phyloP scores from a whole-genome alignment of 768 basidiomycete species.

The Podaxis rugospora region DNA sequence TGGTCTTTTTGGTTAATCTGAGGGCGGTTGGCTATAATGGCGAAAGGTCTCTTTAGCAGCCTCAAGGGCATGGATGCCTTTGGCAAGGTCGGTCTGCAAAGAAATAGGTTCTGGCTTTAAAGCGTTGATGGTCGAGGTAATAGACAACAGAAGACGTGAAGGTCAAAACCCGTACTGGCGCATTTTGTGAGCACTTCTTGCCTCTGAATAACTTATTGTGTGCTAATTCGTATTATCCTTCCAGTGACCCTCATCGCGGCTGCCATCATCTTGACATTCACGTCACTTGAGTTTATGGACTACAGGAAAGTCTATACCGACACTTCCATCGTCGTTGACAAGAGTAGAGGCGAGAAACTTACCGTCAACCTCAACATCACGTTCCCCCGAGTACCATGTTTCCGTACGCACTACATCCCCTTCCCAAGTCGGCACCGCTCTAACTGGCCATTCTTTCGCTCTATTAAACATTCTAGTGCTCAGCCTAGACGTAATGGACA shows the following conservation, averaged over 20 bases:
- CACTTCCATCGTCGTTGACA: slow-evolving; percentile 92
- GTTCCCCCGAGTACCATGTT: slow-evolving; percentile 96
- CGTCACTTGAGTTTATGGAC: slow-evolving; percentile 93
- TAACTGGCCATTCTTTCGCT: background rate
- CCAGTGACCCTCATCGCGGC: slow-evolving; percentile 90
- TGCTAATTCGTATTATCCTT: slow-evolving; percentile 1
- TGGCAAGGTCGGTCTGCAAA: slow-evolving; percentile 72
- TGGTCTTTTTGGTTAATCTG: slow-evolving; percentile 13
- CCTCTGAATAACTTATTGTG: background rate
- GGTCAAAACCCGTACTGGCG: slow-evolving; percentile 95
- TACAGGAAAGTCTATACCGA: slow-evolving; percentile 85
- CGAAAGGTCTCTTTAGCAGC: slow-evolving; percentile 69
- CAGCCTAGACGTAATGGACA: slow-evolving; percentile 96
- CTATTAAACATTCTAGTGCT: slow-evolving; percentile 55
- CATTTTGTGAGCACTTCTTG: slow-evolving; percentile 58
- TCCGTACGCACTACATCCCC: slow-evolving; percentile 57
- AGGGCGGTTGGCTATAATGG: slow-evolving; percentile 47
- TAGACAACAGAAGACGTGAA: slow-evolving; percentile 99
- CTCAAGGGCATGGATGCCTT: slow-evolving; percentile 97
- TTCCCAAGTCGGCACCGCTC: background rate
- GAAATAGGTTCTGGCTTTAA: background rate
- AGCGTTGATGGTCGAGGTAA: slow-evolving; percentile 14
- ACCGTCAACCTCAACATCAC: slow-evolving; percentile 89
- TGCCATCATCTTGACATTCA: slow-evolving; percentile 88
- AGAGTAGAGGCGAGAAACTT: slow-evolving; percentile 91